Evolutionary conservation across 331 rosid genomes (phyloP).

Genomic region (Malus hybrid): DNA sequence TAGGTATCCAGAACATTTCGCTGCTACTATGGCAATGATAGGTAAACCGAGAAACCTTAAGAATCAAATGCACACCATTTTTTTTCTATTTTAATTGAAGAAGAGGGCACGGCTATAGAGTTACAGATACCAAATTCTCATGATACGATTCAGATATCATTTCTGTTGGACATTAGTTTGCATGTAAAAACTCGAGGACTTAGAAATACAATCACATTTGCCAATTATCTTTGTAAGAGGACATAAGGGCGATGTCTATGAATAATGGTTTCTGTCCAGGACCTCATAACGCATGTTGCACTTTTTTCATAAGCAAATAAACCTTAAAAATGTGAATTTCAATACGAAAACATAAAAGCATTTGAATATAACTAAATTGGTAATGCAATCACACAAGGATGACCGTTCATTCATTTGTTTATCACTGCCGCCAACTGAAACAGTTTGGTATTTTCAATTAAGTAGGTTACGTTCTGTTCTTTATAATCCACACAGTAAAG

Average conservation of each 20-base stretch:
- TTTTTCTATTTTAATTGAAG: neutral
- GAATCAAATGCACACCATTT: neutral
- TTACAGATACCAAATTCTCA: neutral
- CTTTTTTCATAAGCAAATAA: too few species aligned
- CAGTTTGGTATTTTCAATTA: neutral
- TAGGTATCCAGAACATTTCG: neutral
- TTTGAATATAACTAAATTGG: neutral
- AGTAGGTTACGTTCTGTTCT: neutral
- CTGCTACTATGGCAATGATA: neutral
- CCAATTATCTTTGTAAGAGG: neutral
- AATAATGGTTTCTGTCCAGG: neutral
- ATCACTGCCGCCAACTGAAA: neutral
- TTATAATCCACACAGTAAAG: neutral
- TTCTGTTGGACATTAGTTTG: neutral
- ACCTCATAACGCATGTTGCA: neutral
- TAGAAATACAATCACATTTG: neutral
- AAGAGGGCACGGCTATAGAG: neutral
- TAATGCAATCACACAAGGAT: neutral
- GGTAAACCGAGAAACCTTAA: neutral
- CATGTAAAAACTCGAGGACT: neutral
- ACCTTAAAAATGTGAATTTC: neutral
- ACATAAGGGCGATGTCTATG: neutral
- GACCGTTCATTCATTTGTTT: neutral
- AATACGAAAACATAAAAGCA: too few species aligned
- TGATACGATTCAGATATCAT: neutral